Evolutionary conservation across 495 filamentous ascomycete genomes (phyloP).

Genomic region (Articulospora tetracladia): DNA sequence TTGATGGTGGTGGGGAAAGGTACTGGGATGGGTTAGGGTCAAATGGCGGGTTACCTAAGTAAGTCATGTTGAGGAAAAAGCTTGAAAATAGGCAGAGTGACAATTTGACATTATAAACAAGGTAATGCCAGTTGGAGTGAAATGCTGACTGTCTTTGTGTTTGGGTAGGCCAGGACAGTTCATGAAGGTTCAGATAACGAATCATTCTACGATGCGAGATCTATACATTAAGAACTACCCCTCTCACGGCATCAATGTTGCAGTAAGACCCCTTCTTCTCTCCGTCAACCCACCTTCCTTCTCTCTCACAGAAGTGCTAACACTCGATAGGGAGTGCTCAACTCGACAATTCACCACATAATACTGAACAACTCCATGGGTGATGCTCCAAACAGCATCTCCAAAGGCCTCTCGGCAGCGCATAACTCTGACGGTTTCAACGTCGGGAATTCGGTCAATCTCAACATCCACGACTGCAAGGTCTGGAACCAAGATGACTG

Average conservation of each 20-base stretch:
- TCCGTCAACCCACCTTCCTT: background rate
- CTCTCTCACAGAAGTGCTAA: background rate
- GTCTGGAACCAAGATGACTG: conserved; percentile 46
- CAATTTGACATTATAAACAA: no score
- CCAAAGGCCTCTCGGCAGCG: conserved; percentile 32
- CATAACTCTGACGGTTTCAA: conserved; percentile 44
- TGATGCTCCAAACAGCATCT: conserved; percentile 39
- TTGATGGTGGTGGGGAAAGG: conserved; percentile 41
- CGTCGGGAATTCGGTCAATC: conserved; percentile 29
- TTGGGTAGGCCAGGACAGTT: conserved; percentile 41
- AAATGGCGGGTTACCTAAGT: conserved; percentile 40
- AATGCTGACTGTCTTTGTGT: background rate
- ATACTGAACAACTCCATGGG: conserved; percentile 59
- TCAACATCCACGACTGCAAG: conserved; percentile 25
- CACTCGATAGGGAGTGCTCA: conserved; percentile 22
- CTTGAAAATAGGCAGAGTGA: no score
- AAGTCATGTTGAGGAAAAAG: conserved; percentile 8
- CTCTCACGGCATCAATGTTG: conserved; percentile 36
- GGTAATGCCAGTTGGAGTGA: background rate
- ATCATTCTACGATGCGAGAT: conserved; percentile 28
- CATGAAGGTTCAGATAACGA: conserved; percentile 35
- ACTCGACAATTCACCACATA: conserved; percentile 44
- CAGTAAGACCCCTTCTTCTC: conserved; percentile 10
- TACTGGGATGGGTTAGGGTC: conserved; percentile 47
- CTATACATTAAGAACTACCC: conserved; percentile 42